Conservation (phyloP, 2,329 filamentous ascomycete species). For the Biscogniauxia sp. region DNA sequence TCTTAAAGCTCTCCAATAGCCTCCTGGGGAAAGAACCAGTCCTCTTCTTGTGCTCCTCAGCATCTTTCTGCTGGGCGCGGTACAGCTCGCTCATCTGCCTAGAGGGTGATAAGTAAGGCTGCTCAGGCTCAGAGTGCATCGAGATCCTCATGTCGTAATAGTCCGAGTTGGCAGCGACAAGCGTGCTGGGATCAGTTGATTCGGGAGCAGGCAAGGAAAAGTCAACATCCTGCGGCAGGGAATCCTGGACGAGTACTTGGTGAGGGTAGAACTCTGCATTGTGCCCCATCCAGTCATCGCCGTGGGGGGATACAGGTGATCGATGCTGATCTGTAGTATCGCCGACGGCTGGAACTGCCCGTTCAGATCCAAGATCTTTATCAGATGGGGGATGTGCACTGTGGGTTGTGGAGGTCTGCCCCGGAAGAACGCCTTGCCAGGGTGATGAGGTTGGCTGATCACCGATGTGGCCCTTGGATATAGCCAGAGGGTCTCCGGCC, state of each 20-base stretch:
- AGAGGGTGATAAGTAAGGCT: slow-evolving; percentile 23
- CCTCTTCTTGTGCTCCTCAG: slow-evolving; percentile 28
- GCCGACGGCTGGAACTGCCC: slow-evolving; percentile 12
- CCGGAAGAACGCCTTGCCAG: slow-evolving; percentile 15
- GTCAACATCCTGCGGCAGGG: slow-evolving; percentile 21
- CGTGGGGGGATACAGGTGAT: slow-evolving; percentile 17
- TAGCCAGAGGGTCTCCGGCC: slow-evolving; percentile 20
- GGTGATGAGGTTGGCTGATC: slow-evolving; percentile 17
- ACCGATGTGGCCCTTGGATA: slow-evolving; percentile 13
- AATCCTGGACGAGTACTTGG: slow-evolving; percentile 16
- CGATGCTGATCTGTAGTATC: slow-evolving; percentile 13
- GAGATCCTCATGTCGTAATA: slow-evolving; percentile 35
- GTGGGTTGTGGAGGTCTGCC: slow-evolving; percentile 9
- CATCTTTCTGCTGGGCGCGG: slow-evolving; percentile 29
- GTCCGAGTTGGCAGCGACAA: slow-evolving; percentile 31
- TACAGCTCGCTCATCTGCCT: slow-evolving; percentile 33
- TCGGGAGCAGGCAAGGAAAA: slow-evolving; percentile 22
- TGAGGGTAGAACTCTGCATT: slow-evolving; percentile 16
- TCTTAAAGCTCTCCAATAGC: slow-evolving; percentile 28
- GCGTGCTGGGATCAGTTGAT: slow-evolving; percentile 19
- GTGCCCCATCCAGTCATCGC: slow-evolving; percentile 19
- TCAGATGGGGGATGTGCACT: slow-evolving; percentile 13
- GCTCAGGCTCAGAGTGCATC: slow-evolving; percentile 31
- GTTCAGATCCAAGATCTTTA: slow-evolving; percentile 20
- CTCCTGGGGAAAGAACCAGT: slow-evolving; percentile 29